Percentiles rank a stretch among this genome's conserved stretches.
These are phyloP conservation scores for Ceratocystiopsis minuta DNA, from an alignment of 2,329 filamentous ascomycete species.

Conservation along the genomic window DNA sequence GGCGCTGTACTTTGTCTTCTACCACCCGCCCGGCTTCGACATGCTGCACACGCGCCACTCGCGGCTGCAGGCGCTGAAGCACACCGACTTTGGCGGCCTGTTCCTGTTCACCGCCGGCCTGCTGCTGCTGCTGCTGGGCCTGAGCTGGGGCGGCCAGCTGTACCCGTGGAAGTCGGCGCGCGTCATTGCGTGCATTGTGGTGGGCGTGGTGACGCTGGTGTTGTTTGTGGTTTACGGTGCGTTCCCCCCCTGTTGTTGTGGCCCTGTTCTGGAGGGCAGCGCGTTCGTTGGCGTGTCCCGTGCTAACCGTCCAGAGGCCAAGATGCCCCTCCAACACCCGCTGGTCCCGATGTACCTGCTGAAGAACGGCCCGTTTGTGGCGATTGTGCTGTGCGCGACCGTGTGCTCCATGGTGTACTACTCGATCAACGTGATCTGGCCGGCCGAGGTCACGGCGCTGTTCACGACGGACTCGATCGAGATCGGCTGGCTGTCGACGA, in stretches of 20 bases:
- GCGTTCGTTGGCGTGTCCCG: too few species aligned
- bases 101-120: conserved; percentile 3
- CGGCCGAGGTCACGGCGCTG: conserved; percentile 1
- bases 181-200: neutral
- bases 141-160: conserved; percentile 5
- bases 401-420: conserved; percentile 5
- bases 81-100: conserved; percentile 3
- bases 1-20: neutral
- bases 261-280: too few species aligned
- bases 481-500: conserved; percentile 4
- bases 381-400: conserved; percentile 1
- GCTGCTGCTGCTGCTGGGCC: conserved; percentile 3
- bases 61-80: conserved; percentile 1
- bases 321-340: conserved; percentile 1
- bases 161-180: conserved; percentile 2
- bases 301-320: neutral
- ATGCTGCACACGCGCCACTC: neutral
- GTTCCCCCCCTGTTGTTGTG: too few species aligned
- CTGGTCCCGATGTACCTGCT: conserved; percentile 3
- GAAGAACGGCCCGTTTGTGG: conserved; percentile 3
- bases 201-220: too few species aligned
- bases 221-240: too few species aligned
- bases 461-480: conserved; percentile 4
- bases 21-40: neutral
- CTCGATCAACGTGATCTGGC: conserved; percentile 5